Evolutionary conservation across 2,329 filamentous ascomycete genomes (phyloP).

Genomic region (Ceratocystis diversiconidia): DNA sequence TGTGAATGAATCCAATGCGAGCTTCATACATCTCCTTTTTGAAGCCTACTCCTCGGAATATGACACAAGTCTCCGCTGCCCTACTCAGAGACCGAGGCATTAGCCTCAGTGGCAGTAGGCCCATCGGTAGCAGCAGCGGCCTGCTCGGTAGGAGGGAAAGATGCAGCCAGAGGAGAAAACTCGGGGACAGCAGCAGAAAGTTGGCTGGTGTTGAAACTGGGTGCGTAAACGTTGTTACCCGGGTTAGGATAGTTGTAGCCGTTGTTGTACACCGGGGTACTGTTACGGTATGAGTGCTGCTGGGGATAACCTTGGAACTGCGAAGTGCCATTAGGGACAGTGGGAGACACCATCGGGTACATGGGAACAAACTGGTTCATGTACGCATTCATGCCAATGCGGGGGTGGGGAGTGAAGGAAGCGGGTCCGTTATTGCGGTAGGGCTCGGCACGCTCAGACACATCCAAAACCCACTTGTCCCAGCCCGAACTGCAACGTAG

Average conservation of each 20-base stretch:
- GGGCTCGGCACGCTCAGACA: conserved; percentile 55
- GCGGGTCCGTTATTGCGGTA: conserved; percentile 58
- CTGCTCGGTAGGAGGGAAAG: background rate
- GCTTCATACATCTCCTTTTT: background rate
- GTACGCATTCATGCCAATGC: conserved; percentile 18
- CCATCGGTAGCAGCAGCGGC: background rate
- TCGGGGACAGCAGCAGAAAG: conserved; percentile 30
- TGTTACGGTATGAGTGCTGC: conserved; percentile 23
- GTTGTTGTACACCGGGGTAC: conserved; percentile 21
- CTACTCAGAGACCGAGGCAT: background rate
- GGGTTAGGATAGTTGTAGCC: conserved; percentile 18
- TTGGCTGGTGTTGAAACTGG: conserved; percentile 23
- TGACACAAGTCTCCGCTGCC: background rate
- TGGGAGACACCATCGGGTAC: conserved; percentile 10
- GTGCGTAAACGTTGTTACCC: conserved; percentile 18
- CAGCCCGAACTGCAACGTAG: conserved; percentile 62
- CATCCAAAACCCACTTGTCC: conserved; percentile 63
- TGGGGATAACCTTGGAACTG: conserved; percentile 20
- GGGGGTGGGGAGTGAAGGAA: conserved; percentile 25
- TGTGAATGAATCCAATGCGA: background rate
- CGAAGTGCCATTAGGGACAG: conserved; percentile 11
- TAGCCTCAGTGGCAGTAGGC: background rate
- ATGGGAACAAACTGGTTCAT: conserved; percentile 19
- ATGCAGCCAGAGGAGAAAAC: conserved; percentile 25
- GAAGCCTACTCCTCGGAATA: background rate